A percentile compares a stretch with the other conserved stretches of the same genome.
These are phyloP conservation scores for Babesia gibsoni DNA, from an alignment of 169 alveolate species.

Conservation along the genomic window DNA sequence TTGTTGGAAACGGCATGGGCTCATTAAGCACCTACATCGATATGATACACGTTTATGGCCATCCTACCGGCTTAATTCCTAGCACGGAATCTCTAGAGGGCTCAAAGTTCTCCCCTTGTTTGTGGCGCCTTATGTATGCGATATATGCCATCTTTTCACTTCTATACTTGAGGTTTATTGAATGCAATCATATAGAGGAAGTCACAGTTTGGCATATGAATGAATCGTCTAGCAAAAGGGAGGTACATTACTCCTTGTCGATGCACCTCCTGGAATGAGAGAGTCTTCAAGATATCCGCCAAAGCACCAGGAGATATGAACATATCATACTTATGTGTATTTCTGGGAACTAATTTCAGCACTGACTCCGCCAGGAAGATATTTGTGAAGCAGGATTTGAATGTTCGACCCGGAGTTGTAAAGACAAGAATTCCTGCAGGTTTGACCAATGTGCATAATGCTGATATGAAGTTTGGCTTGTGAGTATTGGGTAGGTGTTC, in stretches of 20 bases:
- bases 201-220: slow-evolving; percentile 34
- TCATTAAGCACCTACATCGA: not conserved
- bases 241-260: slow-evolving; percentile 51
- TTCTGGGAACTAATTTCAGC: slow-evolving; percentile 12
- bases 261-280: slow-evolving; percentile 17
- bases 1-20: not conserved
- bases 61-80: slow-evolving; percentile 41
- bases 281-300: not conserved
- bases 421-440: slow-evolving; percentile 53
- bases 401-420: slow-evolving; percentile 57
- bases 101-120: slow-evolving; percentile 39
- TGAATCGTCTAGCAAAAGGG: slow-evolving; percentile 48
- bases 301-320: slow-evolving; percentile 36
- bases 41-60: not conserved
- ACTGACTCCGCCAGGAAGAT: slow-evolving; percentile 46
- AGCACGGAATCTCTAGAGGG: slow-evolving; percentile 36
- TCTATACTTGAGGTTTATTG: not conserved
- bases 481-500: slow-evolving; percentile 49
- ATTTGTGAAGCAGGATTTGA: slow-evolving; percentile 44
- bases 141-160: slow-evolving; percentile 18
- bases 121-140: slow-evolving; percentile 24
- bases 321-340: slow-evolving; percentile 38
- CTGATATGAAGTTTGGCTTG: slow-evolving; percentile 14
- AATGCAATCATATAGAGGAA: slow-evolving; percentile 61
- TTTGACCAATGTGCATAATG: not conserved